These are phyloP conservation scores for Crithidia expoeki DNA, from an alignment of 208 protist genomes.

Conservation along the genomic window DNA sequence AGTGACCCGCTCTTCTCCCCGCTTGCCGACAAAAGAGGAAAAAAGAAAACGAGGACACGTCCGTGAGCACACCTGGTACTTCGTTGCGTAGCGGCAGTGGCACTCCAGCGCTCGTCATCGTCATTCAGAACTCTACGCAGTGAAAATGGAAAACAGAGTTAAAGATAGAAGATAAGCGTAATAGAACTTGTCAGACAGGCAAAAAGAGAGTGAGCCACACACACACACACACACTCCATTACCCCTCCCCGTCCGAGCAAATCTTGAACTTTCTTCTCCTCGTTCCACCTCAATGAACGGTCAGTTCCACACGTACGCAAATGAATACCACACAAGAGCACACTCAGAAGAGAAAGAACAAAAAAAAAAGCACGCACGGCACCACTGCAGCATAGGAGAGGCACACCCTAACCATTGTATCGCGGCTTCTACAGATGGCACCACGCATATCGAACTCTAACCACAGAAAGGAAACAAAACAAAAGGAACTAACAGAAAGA, in stretches of 20 bases:
- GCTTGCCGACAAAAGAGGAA: background rate
- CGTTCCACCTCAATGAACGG: background rate
- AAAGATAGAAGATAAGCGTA: background rate
- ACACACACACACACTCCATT: background rate
- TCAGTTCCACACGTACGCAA: background rate
- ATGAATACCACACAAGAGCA: background rate
- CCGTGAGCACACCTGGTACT: background rate
- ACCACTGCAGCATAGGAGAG: background rate
- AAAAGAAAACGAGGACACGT: constrained; percentile 9
- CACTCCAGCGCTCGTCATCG: background rate
- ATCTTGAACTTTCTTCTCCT: no score
- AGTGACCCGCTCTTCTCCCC: background rate
- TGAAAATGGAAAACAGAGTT: constrained; percentile 10
- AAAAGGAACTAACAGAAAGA: constrained; percentile 8
- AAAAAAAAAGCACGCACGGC: constrained; percentile 8
- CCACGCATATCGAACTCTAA: background rate
- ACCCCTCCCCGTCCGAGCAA: no score
- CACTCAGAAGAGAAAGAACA: background rate
- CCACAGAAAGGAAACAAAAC: background rate
- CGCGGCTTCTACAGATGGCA: constrained; percentile 8
- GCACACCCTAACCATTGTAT: background rate
- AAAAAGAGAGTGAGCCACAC: background rate
- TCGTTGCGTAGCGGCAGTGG: background rate
- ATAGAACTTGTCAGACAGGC: no score
- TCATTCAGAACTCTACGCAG: constrained; percentile 6